phyloP scores from a whole-genome alignment of 163 green algal genomes.

The Smithsoniella earleae region DNA sequence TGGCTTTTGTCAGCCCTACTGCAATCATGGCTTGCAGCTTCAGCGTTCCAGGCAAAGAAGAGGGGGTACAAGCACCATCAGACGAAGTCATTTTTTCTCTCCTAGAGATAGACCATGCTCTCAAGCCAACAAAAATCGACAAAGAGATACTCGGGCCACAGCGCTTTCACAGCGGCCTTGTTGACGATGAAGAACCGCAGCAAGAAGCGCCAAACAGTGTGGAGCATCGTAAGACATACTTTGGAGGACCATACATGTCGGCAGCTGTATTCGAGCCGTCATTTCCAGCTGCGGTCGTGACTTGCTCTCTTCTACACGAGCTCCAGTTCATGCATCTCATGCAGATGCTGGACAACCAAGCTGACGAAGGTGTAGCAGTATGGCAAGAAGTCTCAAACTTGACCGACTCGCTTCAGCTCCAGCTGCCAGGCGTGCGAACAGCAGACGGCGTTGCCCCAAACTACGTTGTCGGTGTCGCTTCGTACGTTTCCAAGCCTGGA shows the following conservation, averaged over 20 bases:
- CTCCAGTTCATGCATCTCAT: conserved; percentile 1
- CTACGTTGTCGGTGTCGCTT: neutral
- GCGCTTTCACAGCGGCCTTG: conserved; percentile 8
- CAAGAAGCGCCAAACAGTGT: neutral
- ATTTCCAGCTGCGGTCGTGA: conserved; percentile 15
- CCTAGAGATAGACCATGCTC: neutral
- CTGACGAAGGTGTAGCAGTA: neutral
- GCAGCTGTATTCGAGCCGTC: neutral
- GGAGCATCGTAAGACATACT: neutral
- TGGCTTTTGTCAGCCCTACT: neutral
- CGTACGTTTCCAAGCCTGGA: neutral
- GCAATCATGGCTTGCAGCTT: neutral
- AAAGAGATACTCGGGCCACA: neutral
- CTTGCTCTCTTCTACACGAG: conserved; percentile 23
- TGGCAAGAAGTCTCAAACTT: conserved; percentile 2
- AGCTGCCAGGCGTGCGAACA: neutral
- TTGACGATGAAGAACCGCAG: too few species aligned
- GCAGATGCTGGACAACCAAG: neutral
- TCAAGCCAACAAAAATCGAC: neutral
- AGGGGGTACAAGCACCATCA: neutral
- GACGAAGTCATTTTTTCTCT: conserved; percentile 22
- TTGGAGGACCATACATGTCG: neutral
- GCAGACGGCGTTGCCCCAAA: neutral
- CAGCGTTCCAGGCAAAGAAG: neutral
- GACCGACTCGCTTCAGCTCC: neutral